Conservation (phyloP, 106 monocot species). For the Dioscorea dumetorum region DNA sequence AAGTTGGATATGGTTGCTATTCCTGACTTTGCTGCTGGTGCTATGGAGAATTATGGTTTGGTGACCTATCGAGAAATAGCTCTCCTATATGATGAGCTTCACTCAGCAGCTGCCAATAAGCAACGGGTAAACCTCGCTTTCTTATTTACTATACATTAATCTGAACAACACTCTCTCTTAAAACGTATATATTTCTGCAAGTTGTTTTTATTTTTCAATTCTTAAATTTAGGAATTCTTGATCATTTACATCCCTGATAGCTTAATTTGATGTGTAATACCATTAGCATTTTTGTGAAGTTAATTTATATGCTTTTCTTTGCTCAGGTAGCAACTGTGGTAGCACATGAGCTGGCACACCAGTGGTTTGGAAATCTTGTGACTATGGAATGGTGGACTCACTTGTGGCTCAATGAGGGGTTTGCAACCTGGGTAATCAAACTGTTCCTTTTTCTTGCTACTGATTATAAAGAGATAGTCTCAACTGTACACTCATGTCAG, state of each 20-base stretch:
- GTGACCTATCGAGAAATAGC: constrained; percentile 83
- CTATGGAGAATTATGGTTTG: constrained; percentile 97
- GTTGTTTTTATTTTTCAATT: too few relatives aligned
- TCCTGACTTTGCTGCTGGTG: constrained; percentile 96
- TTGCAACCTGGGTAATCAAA: constrained; percentile 86
- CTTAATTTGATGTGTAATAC: too few relatives aligned
- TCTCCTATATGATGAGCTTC: constrained; percentile 75
- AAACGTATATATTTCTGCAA: too few relatives aligned
- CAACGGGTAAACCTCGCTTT: constrained; percentile 47
- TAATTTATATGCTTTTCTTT: neutral
- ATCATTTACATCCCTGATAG: too few relatives aligned
- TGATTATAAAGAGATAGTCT: neutral
- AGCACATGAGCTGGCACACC: constrained; percentile 95
- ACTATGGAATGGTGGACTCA: constrained; percentile 99
- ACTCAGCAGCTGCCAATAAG: constrained; percentile 75
- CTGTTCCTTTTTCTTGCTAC: neutral
- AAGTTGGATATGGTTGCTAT: constrained; percentile 97
- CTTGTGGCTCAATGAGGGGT: constrained; percentile 98
- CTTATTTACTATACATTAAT: neutral
- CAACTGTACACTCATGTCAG: neutral
- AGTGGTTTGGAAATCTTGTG: constrained; percentile 99
- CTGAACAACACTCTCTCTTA: too few relatives aligned
- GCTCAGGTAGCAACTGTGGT: constrained; percentile 85
- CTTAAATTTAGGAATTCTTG: too few relatives aligned
- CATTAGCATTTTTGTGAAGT: neutral